Evolutionary conservation across 345 rosid species (phyloP).

Genomic region (Arabidopsis suecica): DNA sequence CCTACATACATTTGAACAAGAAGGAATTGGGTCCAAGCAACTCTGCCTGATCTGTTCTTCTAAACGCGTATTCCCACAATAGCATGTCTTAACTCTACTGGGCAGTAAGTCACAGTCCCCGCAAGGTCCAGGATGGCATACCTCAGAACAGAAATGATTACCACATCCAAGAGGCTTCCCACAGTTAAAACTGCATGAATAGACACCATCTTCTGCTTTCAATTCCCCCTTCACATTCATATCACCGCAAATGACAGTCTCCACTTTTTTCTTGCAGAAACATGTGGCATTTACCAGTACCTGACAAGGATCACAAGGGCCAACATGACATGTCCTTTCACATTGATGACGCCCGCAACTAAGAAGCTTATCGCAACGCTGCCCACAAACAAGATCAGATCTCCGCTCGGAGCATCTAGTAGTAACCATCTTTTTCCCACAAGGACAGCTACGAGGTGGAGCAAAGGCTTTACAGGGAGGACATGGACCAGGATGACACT

Average conservation of each 20-base stretch:
- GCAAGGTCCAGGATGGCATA: slow-evolving; percentile 90
- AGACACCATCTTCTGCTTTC: slow-evolving; percentile 73
- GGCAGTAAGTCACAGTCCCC: slow-evolving; percentile 79
- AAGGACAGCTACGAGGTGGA: slow-evolving; percentile 79
- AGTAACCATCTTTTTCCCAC: slow-evolving; percentile 80
- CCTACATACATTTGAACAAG: slow-evolving; percentile 65
- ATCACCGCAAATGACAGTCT: slow-evolving; percentile 79
- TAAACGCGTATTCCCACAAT: slow-evolving; percentile 80
- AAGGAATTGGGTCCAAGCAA: slow-evolving; percentile 89
- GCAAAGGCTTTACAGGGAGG: slow-evolving; percentile 98
- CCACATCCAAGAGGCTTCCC: slow-evolving; percentile 70
- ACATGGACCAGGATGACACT: slow-evolving; percentile 98
- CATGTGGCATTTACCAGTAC: slow-evolving; percentile 72
- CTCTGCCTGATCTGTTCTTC: slow-evolving; percentile 64
- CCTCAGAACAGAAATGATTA: slow-evolving; percentile 67
- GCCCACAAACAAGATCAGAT: slow-evolving; percentile 77
- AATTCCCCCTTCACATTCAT: slow-evolving; percentile 85
- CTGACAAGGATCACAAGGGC: slow-evolving; percentile 81
- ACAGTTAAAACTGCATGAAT: slow-evolving; percentile 70
- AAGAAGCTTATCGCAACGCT: slow-evolving; percentile 75
- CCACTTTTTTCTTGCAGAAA: slow-evolving; percentile 78
- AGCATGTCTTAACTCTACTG: slow-evolving; percentile 67
- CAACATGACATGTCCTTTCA: slow-evolving; percentile 74
- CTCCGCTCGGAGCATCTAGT: slow-evolving; percentile 89
- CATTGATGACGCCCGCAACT: slow-evolving; percentile 81